Evolutionary conservation across 805 yeast species (phyloP).

Genomic region (Pichia nanzhaoensis): DNA sequence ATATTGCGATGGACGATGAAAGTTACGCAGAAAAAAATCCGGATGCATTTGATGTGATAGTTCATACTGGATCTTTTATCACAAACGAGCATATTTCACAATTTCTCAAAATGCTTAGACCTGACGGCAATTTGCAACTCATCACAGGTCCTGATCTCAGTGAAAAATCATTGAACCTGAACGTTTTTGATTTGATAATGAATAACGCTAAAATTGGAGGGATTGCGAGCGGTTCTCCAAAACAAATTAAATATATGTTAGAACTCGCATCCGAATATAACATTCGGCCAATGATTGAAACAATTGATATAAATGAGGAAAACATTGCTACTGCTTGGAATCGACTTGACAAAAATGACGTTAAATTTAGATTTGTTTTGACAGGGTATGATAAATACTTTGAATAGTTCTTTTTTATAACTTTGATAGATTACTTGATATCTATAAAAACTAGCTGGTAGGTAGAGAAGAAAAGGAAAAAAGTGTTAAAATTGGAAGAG

Average conservation of each 20-base stretch:
- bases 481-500: no score
- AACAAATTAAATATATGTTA: constrained; percentile 41
- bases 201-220: constrained; percentile 18
- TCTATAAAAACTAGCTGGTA: no score
- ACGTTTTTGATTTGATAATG: background rate
- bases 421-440: no score
- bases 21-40: constrained; percentile 32
- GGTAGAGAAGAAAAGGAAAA: no score
- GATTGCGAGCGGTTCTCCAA: constrained; percentile 36
- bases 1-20: constrained; percentile 46
- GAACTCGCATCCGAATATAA: constrained; percentile 39
- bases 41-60: constrained; percentile 38
- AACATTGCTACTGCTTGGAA: constrained; percentile 38
- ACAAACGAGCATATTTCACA: constrained; percentile 20
- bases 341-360: constrained; percentile 42
- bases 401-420: background rate
- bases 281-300: constrained; percentile 46
- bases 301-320: constrained; percentile 38
- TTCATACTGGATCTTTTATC: constrained; percentile 42
- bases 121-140: constrained; percentile 26
- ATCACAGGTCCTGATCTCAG: constrained; percentile 22
- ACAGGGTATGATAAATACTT: constrained; percentile 37
- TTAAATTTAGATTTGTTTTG: constrained; percentile 46
- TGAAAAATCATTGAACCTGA: background rate
- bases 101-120: constrained; percentile 23